phyloP scores from a whole-genome alignment of 2,329 filamentous ascomycete species.

The Paraphoma chrysanthemicola region DNA sequence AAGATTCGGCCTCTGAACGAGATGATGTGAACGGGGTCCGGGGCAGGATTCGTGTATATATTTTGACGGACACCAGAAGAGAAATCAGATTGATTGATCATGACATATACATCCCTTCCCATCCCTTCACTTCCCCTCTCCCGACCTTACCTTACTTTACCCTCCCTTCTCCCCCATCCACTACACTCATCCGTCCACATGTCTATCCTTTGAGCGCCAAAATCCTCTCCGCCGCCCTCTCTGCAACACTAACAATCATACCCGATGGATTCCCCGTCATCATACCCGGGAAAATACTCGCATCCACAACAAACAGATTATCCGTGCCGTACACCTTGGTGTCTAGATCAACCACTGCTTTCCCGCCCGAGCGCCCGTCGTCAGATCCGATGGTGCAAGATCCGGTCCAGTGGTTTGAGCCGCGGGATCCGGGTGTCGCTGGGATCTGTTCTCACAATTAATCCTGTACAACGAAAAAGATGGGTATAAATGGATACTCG shows the following conservation, averaged over 20 bases:
- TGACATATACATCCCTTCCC: too few species aligned
- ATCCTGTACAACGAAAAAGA: background rate
- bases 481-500: background rate
- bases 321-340: conserved; percentile 53
- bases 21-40: background rate
- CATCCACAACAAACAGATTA: conserved; percentile 53
- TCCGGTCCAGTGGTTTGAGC: conserved; percentile 54
- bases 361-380: conserved; percentile 42
- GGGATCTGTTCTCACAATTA: conserved; percentile 17
- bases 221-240: conserved; percentile 37
- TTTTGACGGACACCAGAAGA: too few species aligned
- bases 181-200: background rate
- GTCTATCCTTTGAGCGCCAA: conserved; percentile 22
- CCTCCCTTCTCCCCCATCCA: background rate
- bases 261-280: conserved; percentile 40
- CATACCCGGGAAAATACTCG: conserved; percentile 51
- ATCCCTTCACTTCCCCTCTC: too few species aligned
- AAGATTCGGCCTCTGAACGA: background rate
- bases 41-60: too few species aligned
- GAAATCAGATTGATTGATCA: too few species aligned
- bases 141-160: too few species aligned
- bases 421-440: conserved; percentile 34
- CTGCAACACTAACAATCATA: conserved; percentile 33
- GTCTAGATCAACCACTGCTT: conserved; percentile 56
- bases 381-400: conserved; percentile 60